Evolutionary conservation across 2,329 filamentous ascomycete genomes (phyloP).

Genomic region (Huntiella abstrusa): DNA sequence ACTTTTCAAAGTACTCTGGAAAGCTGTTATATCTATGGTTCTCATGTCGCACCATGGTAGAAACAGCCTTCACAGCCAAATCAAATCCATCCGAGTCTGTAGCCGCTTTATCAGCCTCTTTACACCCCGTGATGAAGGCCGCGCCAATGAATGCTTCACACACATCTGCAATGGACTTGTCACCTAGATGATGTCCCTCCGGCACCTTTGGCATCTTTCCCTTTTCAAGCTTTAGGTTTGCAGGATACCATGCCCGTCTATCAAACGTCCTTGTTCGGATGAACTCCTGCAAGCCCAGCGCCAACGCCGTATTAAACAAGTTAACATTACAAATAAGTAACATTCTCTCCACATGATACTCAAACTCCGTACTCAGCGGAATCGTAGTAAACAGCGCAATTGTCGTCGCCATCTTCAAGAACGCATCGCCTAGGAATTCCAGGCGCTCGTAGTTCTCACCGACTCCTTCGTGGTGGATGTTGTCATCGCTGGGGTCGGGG

Average conservation of each 20-base stretch:
- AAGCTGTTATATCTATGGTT: constrained; percentile 54
- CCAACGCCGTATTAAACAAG: constrained; percentile 56
- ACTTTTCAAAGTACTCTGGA: constrained; percentile 53
- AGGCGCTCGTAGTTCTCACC: constrained; percentile 87
- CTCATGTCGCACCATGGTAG: constrained; percentile 46
- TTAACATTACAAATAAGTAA: constrained; percentile 79
- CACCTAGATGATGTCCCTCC: constrained; percentile 48
- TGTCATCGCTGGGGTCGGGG: constrained; percentile 20
- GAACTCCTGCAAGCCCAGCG: constrained; percentile 48
- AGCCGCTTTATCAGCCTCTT: constrained; percentile 22
- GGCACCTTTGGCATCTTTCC: constrained; percentile 41
- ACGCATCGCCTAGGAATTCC: constrained; percentile 84
- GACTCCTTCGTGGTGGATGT: constrained; percentile 49
- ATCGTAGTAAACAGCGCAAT: constrained; percentile 66
- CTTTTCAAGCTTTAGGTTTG: constrained; percentile 50
- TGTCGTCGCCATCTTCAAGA: constrained; percentile 88
- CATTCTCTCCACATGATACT: constrained; percentile 85
- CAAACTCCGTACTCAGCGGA: constrained; percentile 63
- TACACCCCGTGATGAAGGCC: constrained; percentile 37
- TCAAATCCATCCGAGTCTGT: constrained; percentile 24
- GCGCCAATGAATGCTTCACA: constrained; percentile 90
- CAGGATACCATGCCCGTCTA: constrained; percentile 74
- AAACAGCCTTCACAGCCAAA: constrained; percentile 43
- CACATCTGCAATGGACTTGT: constrained; percentile 87
- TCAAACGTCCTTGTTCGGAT: constrained; percentile 72